Conservation (phyloP, 371 early-diverging fungal species). For the Mucor ambiguus region DNA sequence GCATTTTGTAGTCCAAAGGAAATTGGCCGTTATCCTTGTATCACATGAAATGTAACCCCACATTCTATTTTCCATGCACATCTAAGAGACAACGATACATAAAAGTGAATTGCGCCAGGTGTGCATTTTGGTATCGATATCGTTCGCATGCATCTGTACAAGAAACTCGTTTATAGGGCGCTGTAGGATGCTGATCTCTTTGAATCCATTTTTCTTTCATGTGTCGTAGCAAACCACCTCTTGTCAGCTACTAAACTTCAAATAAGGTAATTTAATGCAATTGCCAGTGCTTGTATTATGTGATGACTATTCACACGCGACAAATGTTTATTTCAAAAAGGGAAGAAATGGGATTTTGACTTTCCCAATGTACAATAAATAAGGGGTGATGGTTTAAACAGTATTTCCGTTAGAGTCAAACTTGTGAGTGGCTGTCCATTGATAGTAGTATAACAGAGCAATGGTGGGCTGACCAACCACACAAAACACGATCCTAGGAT, state of each 20-base stretch:
- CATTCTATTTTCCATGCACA: background rate
- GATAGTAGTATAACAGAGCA: constrained; percentile 82
- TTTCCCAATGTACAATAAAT: background rate
- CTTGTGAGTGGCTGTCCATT: constrained; percentile 63
- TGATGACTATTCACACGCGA: constrained; percentile 10
- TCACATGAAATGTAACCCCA: background rate
- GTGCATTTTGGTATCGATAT: no score
- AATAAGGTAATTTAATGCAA: constrained; percentile 7
- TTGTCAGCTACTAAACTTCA: constrained; percentile 3
- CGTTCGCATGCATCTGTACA: no score
- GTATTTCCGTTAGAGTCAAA: constrained; percentile 6
- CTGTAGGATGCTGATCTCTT: background rate
- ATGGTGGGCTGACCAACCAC: constrained; percentile 87
- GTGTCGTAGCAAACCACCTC: background rate
- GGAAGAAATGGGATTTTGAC: background rate
- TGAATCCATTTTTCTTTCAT: background rate
- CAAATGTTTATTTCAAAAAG: background rate
- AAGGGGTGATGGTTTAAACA: background rate
- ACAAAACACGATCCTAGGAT: constrained; percentile 68
- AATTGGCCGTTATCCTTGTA: background rate
- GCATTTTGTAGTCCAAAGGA: background rate
- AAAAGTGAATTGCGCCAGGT: no score
- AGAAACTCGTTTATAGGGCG: background rate
- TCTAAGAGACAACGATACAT: background rate
- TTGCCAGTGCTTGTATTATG: background rate